Conservation (phyloP, 208 protist species). For the Trypanosomatidae sp. region DNA sequence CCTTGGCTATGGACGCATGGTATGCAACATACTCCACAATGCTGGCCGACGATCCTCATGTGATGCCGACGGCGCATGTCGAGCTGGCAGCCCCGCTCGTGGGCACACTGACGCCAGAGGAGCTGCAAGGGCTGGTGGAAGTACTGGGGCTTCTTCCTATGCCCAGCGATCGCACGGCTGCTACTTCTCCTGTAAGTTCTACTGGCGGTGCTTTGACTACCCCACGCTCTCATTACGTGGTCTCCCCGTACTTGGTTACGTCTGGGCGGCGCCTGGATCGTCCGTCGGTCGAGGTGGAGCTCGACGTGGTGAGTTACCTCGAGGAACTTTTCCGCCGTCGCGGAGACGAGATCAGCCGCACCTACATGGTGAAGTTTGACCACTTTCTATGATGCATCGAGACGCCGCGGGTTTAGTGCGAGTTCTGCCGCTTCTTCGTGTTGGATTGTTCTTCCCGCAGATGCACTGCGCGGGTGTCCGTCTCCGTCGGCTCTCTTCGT, state of each 20-base stretch:
- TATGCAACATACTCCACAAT: slow-evolving; percentile 81
- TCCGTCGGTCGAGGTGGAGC: slow-evolving; percentile 70
- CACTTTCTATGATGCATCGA: slow-evolving; percentile 29
- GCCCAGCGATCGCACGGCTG: neutral
- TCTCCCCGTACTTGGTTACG: slow-evolving; percentile 43
- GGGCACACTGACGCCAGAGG: slow-evolving; percentile 37
- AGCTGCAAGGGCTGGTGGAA: slow-evolving; percentile 55
- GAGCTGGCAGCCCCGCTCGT: slow-evolving; percentile 68
- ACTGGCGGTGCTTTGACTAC: neutral
- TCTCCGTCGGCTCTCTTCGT: neutral
- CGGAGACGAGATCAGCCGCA: slow-evolving; percentile 45
- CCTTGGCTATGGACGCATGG: slow-evolving; percentile 85
- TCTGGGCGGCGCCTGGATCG: slow-evolving; percentile 70
- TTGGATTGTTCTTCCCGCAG: neutral
- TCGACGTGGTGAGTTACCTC: slow-evolving; percentile 71
- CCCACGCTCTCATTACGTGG: slow-evolving; percentile 30
- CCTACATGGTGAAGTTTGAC: slow-evolving; percentile 48
- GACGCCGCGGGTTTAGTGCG: neutral
- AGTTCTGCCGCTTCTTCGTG: neutral
- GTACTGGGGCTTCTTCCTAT: slow-evolving; percentile 51
- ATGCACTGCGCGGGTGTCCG: neutral
- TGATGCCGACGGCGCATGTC: slow-evolving; percentile 64
- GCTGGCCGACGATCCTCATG: slow-evolving; percentile 51
- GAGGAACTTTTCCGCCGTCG: slow-evolving; percentile 56
- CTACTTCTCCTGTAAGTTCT: neutral